Evolutionary conservation across 1,139 yeast genomes (phyloP).

Genomic region (Yamadazyma atlantica): DNA sequence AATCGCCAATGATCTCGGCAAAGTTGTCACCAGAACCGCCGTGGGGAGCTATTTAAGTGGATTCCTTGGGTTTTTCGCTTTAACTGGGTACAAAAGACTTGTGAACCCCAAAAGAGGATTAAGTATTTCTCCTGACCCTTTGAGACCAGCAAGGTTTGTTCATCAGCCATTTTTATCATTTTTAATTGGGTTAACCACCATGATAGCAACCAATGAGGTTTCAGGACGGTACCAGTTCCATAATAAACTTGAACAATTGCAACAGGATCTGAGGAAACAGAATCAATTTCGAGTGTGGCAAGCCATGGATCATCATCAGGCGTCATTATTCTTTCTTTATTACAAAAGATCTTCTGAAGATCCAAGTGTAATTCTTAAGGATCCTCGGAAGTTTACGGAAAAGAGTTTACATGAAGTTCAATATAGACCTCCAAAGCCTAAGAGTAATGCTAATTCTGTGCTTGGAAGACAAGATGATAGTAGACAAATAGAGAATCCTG

Average conservation of each 20-base stretch:
- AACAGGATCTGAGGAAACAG: conserved; percentile 10
- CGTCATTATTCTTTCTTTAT: conserved; percentile 37
- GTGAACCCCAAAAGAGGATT: conserved; percentile 4
- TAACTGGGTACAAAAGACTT: conserved; percentile 23
- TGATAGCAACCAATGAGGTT: conserved; percentile 27
- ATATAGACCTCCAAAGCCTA: conserved; percentile 20
- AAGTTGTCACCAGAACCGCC: conserved; percentile 26
- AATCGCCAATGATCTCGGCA: conserved; percentile 31
- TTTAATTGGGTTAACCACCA: conserved; percentile 27
- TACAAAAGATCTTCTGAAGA: conserved; percentile 34
- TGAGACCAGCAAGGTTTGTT: conserved; percentile 12
- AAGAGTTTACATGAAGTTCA: conserved; percentile 27
- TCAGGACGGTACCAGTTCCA: conserved; percentile 25
- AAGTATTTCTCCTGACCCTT: conserved; percentile 3
- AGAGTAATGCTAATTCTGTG: conserved; percentile 4
- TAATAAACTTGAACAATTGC: conserved; percentile 17
- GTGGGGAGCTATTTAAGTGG: conserved; percentile 27
- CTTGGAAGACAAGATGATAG: conserved; percentile 12
- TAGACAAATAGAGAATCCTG: conserved; percentile 7
- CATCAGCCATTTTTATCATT: conserved; percentile 37
- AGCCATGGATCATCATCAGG: conserved; percentile 37
- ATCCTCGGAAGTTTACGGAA: conserved; percentile 34
- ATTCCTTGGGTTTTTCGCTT: conserved; percentile 24
- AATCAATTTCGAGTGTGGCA: conserved; percentile 36
- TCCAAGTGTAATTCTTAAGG: conserved; percentile 34